A percentile compares a stretch with the other conserved stretches of the same genome.
Conservation (phyloP, 768 basidiomycete genomes). For the Serendipita sp. region DNA sequence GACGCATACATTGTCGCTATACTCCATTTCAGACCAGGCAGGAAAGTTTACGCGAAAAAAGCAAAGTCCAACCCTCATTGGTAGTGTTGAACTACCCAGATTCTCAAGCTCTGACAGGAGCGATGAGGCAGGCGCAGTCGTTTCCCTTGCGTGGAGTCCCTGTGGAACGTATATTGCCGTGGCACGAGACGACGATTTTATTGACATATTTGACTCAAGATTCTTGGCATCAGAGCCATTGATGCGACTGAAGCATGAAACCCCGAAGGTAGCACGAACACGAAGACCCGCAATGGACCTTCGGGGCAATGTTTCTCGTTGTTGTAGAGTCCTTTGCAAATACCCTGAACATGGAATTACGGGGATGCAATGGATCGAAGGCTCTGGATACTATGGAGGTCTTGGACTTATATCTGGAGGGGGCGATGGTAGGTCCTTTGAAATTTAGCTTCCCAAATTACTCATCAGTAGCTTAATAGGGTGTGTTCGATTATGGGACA, state of each 20-base stretch:
- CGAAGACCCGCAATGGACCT: background rate
- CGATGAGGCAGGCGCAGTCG: background rate
- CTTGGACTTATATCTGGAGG: background rate
- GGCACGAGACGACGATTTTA: background rate
- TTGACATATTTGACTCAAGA: background rate
- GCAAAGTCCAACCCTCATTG: background rate
- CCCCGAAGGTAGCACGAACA: background rate
- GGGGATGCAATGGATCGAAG: background rate
- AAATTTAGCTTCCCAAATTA: background rate
- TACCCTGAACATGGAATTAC: background rate
- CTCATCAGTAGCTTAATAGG: background rate
- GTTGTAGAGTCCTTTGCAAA: background rate
- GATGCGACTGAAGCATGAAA: background rate
- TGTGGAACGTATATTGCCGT: background rate
- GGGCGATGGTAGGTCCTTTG: background rate
- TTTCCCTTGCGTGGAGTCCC: background rate
- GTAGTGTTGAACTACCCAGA: background rate
- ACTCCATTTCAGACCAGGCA: background rate
- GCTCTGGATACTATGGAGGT: background rate
- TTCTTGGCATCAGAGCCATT: background rate
- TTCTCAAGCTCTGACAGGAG: background rate
- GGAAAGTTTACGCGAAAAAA: background rate
- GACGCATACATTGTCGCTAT: background rate
- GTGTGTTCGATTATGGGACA: background rate
- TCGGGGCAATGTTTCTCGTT: background rate